Evolutionary conservation across 2,329 filamentous ascomycete species (phyloP), one percentile per base, ranked within the genome.

Genomic region (Apiospora aurea): DNA sequence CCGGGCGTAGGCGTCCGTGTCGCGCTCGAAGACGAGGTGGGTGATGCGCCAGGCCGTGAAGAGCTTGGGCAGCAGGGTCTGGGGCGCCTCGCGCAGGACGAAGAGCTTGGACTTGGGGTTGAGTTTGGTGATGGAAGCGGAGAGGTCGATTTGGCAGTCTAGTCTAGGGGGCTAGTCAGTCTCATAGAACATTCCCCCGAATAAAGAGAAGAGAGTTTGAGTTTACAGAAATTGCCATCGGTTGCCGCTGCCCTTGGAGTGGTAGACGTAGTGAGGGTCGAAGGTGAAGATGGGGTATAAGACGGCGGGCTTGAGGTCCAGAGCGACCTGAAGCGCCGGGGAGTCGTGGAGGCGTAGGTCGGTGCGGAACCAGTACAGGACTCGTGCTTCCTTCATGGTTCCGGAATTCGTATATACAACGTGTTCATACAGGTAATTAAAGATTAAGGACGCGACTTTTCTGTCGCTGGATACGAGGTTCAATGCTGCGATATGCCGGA

Each of bases 231-330:
- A 95, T 76, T 93, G 90, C 91, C 92, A 95, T 75, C 93, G 85
- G 77, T 95, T 95, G 11, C 89, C 83, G 0, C 92, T 92, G 5
- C 91, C 92, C 72, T 92, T 87, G 0, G 91, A 89, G 44, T 87
- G 87, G 79, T 94, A 94, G 38, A 95, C 92, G 78, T 95, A 95
- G 79, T 95, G 92, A 71, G 92, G 92, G 79, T 94, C 93, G 92
- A 92, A 95, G 1, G 91, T 94, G 86, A 93, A 95, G 66, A 95
- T 88, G 0, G 92, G 93, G 84, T 92, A 95, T 38, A 95, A 83
- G 26, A 87, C 89, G 70, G 88, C 87, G 1, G 93, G 92, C 0
- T 92, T 85, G 8, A 95, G 85, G 72, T 92, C 91, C 10, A 95
- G 82, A 0, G 93, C 93, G 2, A 92, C 92, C 79, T 91, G 87